phyloP scores from a whole-genome alignment of 768 basidiomycete species.

The Pleurotus cornucopiae region DNA sequence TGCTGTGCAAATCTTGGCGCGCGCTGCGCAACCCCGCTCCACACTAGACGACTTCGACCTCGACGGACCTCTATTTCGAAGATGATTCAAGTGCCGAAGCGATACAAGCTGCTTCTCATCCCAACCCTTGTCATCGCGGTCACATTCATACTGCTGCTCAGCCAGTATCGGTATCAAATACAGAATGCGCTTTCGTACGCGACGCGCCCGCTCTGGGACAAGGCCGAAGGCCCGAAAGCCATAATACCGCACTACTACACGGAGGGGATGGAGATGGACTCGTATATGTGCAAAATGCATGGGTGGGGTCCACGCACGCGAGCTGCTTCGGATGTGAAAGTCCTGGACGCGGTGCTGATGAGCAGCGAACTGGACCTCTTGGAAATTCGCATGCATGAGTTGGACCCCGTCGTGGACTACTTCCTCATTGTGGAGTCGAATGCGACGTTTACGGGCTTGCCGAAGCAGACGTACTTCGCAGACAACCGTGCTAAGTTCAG shows the following conservation, averaged over 20 bases:
- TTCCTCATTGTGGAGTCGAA: conserved; percentile 64
- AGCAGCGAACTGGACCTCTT: conserved; percentile 61
- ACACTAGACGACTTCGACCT: neutral
- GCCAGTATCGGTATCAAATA: conserved; percentile 45
- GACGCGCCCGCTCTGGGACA: conserved; percentile 59
- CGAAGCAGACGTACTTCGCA: conserved; percentile 48
- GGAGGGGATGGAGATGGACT: conserved; percentile 42
- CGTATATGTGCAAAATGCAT: conserved; percentile 45
- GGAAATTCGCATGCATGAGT: conserved; percentile 60
- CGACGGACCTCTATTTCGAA: neutral
- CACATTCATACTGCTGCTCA: conserved; percentile 28
- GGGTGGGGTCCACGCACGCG: conserved; percentile 42
- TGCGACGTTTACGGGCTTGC: conserved; percentile 56
- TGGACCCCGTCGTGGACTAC: conserved; percentile 49
- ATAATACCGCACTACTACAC: conserved; percentile 55
- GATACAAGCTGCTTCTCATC: conserved; percentile 25
- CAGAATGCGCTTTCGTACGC: conserved; percentile 51
- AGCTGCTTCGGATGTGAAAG: conserved; percentile 16
- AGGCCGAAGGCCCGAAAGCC: conserved; percentile 39
- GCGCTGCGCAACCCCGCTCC: no score
- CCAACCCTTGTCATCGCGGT: conserved; percentile 26
- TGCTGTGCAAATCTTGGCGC: conserved; percentile 5
- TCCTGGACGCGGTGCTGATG: conserved; percentile 57
- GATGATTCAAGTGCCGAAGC: neutral
- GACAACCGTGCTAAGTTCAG: conserved; percentile 41